These are phyloP conservation scores for Arbutus unedo DNA, from an alignment of 148 eudicot species.

Conservation along the genomic window DNA sequence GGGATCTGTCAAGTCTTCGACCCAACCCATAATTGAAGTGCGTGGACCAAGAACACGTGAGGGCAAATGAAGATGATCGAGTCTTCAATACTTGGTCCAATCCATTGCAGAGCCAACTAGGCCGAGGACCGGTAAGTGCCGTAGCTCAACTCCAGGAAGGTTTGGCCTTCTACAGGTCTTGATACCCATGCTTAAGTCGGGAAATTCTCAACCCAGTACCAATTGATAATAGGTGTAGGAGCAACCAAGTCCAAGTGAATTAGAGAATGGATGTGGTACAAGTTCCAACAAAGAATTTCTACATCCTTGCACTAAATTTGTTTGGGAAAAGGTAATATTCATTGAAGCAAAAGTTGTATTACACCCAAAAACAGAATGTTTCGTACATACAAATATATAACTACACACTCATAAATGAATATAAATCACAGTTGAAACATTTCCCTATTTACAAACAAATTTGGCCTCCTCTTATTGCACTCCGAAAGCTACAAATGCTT, in stretches of 20 bases:
- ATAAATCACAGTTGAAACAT: neutral
- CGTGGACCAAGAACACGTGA: too few species aligned
- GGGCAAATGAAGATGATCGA: too few species aligned
- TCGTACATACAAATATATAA: neutral
- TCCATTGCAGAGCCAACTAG: too few species aligned
- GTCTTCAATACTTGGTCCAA: too few species aligned
- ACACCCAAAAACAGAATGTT: neutral
- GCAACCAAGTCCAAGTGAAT: neutral
- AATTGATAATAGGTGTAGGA: too few species aligned
- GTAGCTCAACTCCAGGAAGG: too few species aligned
- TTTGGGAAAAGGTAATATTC: neutral
- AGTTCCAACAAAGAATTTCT: neutral
- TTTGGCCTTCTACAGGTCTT: too few species aligned
- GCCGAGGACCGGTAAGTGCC: too few species aligned
- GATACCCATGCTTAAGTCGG: too few species aligned
- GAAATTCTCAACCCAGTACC: too few species aligned
- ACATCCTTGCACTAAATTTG: neutral
- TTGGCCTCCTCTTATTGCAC: neutral
- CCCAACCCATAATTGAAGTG: too few species aligned
- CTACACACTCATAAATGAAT: neutral
- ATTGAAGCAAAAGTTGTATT: neutral
- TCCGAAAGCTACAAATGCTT: neutral
- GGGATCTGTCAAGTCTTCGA: too few species aligned
- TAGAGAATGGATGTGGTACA: neutral
- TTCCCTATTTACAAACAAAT: neutral